Base-by-base conservation (phyloP, 495 filamentous ascomycete genomes). In the Hapsidospora chrysogenum region DNA sequence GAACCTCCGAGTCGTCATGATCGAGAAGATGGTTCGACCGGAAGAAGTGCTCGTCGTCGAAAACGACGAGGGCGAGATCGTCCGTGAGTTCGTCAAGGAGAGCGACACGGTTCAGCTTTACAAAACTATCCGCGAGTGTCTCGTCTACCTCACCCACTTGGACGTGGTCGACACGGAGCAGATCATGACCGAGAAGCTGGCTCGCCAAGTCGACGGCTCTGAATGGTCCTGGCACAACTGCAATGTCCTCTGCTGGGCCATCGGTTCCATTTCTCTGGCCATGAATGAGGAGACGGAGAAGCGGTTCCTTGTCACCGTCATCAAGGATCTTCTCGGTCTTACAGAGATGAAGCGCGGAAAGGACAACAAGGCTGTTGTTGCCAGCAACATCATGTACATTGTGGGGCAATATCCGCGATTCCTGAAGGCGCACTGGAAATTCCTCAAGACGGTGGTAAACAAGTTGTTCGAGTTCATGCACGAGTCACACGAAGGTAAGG, bases 391-490 rank as follows among this genome's bases (percentile, higher is more conserved):
- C 56, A 97, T 97, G 89, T 97, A 97, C 50, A 97, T 97, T 54
- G 89, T 97, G 38, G 89, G 89, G 22, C 89, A 97, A 52, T 97
- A 97, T 51, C 89, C 89, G 11, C 81, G 89, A 18, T 97, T 97
- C 60, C 60, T 97, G 45, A 97, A 97, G 56, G 89, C 89, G 0
- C 89, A 97, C 53, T 97, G 89, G 89, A 97, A 97, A 54, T 99
- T 99, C 61, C 60, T 99, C 45, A 99, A 99, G 70, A 99, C 89
- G 5, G 89, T 99, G 15, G 89, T 99, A 44, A 99, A 96, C 61
- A 99, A 99, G 61, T 72, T 99, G 9, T 99, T 99, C 47, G 89
- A 99, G 57, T 99, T 99, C 50, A 99, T 99, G 89, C 89, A 99
- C 56, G 89, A 99, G 52, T 96, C 89, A 3, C 89, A 99, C 51